Evolutionary conservation across 495 filamentous ascomycete genomes (phyloP), one percentile per base, ranked within the genome.

Genomic region (Hamigera avellanea): DNA sequence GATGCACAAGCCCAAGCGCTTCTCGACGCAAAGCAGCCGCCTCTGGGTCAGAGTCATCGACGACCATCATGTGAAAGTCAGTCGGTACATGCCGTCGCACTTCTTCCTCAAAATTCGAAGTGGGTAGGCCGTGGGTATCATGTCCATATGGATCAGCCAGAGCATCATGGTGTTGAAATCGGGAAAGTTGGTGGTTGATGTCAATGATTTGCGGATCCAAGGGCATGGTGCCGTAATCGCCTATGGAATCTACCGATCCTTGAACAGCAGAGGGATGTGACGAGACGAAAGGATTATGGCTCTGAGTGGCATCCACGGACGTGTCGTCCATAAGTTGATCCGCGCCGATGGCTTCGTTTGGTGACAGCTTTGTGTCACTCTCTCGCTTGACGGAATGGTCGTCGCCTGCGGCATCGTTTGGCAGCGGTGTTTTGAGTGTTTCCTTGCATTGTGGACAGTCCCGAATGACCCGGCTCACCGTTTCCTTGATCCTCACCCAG

Each of bases 401-500:
- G 3, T 58, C 59, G 12, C 52, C 41, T 19, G 42, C 55, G n/a
- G 39, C 35, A 5, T 46, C 52, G 23, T 56, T 58, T 7, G 53
- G 43, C 9, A 54, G 37, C 3, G 75, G 67, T 4, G 57, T 50
- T 50, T 86, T 87, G 41, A 75, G 69, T 25, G 73, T 62, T 41
- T 91, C 85, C 62, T 89, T 93, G 67, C 89, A 98, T 50, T 94
- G 77, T 2, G 76, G 58, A 57, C 91, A 98, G 41, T 91, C 86
- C 41, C 81, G 80, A 63, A 98, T 95, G 51, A 95, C 88, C 44
- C 84, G 75, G 52, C 81, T 89, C 38, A 95, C 91, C 0, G 89
- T 96, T 56, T 95, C 89, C 55, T 96, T 98, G 63, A 98, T 96
- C 21, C 91, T 73, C n/a, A 93, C 88, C 91, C 91, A 98, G 54